Conservation (phyloP, 371 early-diverging fungal species). For the Chytridium lagenaria region DNA sequence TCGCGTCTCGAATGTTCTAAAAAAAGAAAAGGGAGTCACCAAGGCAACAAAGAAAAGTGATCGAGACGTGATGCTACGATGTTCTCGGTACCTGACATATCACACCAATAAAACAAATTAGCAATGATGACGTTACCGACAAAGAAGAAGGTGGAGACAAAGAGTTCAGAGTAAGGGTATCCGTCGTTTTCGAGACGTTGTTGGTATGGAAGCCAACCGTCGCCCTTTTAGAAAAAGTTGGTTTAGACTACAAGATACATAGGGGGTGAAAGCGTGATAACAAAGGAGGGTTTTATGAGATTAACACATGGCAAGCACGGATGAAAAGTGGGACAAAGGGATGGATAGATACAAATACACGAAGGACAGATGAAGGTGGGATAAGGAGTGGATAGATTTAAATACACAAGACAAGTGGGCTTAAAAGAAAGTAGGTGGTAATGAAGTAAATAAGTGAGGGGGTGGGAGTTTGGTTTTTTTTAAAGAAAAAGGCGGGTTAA, state of each 20-base stretch:
- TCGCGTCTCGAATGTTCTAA: conserved; percentile 51
- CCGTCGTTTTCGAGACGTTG: conserved; percentile 35
- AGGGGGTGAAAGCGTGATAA: no score
- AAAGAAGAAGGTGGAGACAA: conserved; percentile 40
- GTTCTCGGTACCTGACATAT: conserved; percentile 18
- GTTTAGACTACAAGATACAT: neutral
- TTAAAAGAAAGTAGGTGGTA: no score
- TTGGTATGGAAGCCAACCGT: conserved; percentile 48
- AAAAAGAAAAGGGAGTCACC: neutral
- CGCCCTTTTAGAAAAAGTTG: conserved; percentile 9
- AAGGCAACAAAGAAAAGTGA: neutral
- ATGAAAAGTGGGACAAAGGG: no score
- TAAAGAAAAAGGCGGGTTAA: no score
- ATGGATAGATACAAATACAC: no score
- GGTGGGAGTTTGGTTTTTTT: no score
- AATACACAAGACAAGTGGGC: no score
- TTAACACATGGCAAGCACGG: no score
- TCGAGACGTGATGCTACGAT: neutral
- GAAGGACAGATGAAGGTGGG: no score
- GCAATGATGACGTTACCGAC: conserved; percentile 48
- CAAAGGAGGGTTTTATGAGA: no score
- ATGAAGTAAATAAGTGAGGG: no score
- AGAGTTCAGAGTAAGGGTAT: conserved; percentile 48
- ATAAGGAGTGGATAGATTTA: no score
- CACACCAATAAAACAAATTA: conserved; percentile 53